Base-by-base conservation (phyloP, 768 basidiomycete genomes). In the Lyophyllum atratum region DNA sequence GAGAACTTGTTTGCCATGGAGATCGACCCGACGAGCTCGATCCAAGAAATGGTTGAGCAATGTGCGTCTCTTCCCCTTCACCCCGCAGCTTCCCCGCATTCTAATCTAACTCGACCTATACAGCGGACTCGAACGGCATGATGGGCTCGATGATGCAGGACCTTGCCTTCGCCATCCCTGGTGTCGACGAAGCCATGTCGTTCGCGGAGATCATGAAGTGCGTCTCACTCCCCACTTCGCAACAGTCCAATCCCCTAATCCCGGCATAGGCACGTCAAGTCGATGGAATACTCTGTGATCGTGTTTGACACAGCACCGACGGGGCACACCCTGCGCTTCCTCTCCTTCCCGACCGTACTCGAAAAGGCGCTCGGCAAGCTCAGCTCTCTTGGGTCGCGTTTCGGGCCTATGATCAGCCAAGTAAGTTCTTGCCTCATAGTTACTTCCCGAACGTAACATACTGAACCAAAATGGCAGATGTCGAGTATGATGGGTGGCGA, bases 71-170 rank as follows among this genome's bases (percentile, higher is more conserved):
- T 37, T 21, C 55, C 56, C 31, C 49, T 52, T 39, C 43, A 19
- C 22, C 43, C 21, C 5, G 1, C 21, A 12, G 10, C 43, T 24
- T 24, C 7, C 43, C 24, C 8, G 45, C 14, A 14, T 6, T n/a
- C 25, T 26, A 9, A 28, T 12, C 21, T 8, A 8, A 46, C 45
- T 29, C 45, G 3, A 28, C 45, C 15, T 53, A n/a, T 42, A 44
- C 66, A 93, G 91, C 92, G 57, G 92, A 93, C 70, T 85, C 87
- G 63, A 92, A 90, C 67, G 89, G 90, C 11, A 95, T 96, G 80
- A 98, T 98, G 96, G 94, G 94, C 45, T 87, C 90, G 60, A 98
- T 99, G 95, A 97, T 99, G 93, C 97, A 99, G 72, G 97, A 99
- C 75, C 83, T 99, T 43, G 97, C 97, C 0, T 99, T 99, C 68